phyloP scores from a whole-genome alignment of 768 basidiomycete species.

The Boletus barrowsii region DNA sequence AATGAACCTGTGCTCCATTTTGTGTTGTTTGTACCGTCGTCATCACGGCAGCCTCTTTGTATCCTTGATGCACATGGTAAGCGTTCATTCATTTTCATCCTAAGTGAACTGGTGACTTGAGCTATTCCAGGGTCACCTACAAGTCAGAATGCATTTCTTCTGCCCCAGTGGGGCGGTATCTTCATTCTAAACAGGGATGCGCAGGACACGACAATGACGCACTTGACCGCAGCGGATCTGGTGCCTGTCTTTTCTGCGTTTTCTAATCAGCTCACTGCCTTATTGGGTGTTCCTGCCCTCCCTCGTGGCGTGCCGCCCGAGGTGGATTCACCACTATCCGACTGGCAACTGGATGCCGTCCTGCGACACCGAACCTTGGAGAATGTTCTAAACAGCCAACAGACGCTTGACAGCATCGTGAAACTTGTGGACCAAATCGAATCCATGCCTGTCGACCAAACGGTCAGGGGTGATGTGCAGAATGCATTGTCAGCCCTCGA shows the following conservation, averaged over 20 bases:
- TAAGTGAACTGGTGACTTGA: constrained; percentile 9
- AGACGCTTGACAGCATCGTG: constrained; percentile 79
- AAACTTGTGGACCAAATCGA: constrained; percentile 82
- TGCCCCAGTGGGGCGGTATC: constrained; percentile 94
- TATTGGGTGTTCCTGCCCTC: constrained; percentile 77
- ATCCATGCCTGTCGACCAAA: constrained; percentile 86
- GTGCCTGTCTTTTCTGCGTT: constrained; percentile 60
- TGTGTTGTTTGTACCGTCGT: constrained; percentile 80
- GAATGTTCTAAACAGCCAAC: constrained; percentile 62
- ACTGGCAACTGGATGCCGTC: constrained; percentile 83
- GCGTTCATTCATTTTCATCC: constrained; percentile 8
- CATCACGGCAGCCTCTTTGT: constrained; percentile 61
- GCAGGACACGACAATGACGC: constrained; percentile 23
- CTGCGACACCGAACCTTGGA: constrained; percentile 66
- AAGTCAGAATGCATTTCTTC: constrained; percentile 68
- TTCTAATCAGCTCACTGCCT: constrained; percentile 63
- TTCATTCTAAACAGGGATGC: constrained; percentile 64
- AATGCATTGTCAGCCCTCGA: constrained; percentile 70
- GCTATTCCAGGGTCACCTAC: constrained; percentile 42
- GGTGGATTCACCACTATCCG: constrained; percentile 39
- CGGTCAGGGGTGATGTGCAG: constrained; percentile 71
- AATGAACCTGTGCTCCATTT: constrained; percentile 95
- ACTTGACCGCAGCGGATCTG: constrained; percentile 41
- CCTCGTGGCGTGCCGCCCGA: constrained; percentile 44
- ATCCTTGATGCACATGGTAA: constrained; percentile 58